Base-by-base conservation (phyloP, 2,329 filamentous ascomycete species). In the Claviceps monticola region DNA sequence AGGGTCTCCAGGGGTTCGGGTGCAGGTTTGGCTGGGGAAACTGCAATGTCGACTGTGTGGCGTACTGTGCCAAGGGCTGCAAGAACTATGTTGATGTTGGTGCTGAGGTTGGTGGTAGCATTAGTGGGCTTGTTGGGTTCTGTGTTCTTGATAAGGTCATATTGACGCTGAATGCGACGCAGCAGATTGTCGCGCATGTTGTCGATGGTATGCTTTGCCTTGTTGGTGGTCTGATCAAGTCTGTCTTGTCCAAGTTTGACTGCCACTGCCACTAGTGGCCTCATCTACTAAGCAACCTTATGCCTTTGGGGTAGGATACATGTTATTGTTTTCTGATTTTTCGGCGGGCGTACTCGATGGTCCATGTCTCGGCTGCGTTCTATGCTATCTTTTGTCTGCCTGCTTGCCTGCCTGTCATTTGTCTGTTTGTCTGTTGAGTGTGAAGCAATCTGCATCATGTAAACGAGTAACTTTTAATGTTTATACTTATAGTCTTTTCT, bases 21-120 rank as follows among this genome's bases (percentile, higher is more conserved):
- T 68, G 65, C 61, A 53, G 56, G 43, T 55, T 67, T 38, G 66
- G 66, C 37, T 51, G 66, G 39, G 59, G 60, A 39, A 56, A 57
- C 44, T 68, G 66, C 60, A 58, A 62, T 55, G 62, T 61, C 51
- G 66, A 69, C 62, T 69, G 66, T 56, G 65, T 69, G 49, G 66
- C 64, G 26, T 66, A 64, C 59, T 66, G 62, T 59, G 57, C 62
- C 58, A 61, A 64, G 59, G 66, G 66, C 56, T 69, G 66, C 61
- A 59, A 60, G 56, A 69, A 69, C 65, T 63, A 63, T 61, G 58
- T 68, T 42, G 64, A 68, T 51, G 58, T 67, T 29, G 53, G 51
- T 9, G 56, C 57, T 5, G 50, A 52, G 37, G 26, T 59, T 26
- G 60, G 58, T 21, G 62, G 58, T 26, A 57, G 56, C 54, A 54